Base-by-base conservation (phyloP, 768 basidiomycete genomes). In the Tricholoma furcatifolium region DNA sequence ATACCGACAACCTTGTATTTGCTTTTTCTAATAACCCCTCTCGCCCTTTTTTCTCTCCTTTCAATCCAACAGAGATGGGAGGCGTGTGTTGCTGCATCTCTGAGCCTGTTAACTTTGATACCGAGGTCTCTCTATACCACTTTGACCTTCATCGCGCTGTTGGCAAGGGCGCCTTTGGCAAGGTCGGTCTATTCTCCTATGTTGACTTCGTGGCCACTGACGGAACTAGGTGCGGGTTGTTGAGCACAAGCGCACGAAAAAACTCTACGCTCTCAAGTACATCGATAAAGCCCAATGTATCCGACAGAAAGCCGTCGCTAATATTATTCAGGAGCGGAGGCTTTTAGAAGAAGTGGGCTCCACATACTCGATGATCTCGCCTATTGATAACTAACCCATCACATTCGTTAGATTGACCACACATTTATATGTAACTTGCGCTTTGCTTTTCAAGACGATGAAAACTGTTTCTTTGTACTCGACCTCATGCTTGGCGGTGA, bases 151-250 rank as follows among this genome's bases (percentile, higher is more conserved):
- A 97, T 66, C 83, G 94, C 43, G 92, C 91, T 18, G 92, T 98
- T 12, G 97, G 97, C 39, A 97, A 93, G 70, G 96, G 97, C 41
- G 93, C 96, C 21, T 99, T 98, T 75, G 96, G 96, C 68, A 98
- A 98, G 85, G 95, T 94, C 47, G 32, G 78, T 67, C 27, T 27
- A 27, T 27, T 50, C 47, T 31, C 30, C 31, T 54, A 47, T 48
- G 51, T 4, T 46, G 42, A 49, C 35, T 40, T 56, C 24, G 36
- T 57, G 41, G 31, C 14, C 43, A 36, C 55, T 52, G 46, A 41
- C 41, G 34, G 24, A 30, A 47, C 47, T 45, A 96, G 93, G 95
- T 98, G 67, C 85, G 95, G 65, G 94, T 98, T 42, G 93, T 98
- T 56, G 93, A 98, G 69, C 94, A 97, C 75, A 97, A 96, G 68